These are phyloP conservation scores for Ophiostoma fasciatum DNA, from an alignment of 2,329 filamentous ascomycete genomes.

Conservation along the genomic window DNA sequence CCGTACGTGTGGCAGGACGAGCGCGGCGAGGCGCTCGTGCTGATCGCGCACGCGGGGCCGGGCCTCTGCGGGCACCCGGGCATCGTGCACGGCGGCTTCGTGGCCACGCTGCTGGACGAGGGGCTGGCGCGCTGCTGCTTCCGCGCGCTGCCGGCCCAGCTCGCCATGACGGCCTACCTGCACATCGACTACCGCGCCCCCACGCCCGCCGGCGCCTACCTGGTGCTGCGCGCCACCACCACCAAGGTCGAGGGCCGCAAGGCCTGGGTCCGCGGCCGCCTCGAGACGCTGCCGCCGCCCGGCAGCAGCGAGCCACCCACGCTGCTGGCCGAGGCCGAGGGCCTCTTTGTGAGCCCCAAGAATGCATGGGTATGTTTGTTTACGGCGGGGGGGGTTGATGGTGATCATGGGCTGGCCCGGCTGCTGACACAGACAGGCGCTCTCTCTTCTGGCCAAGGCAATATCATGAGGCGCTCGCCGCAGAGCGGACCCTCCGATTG, in stretches of 20 bases:
- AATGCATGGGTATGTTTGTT: constrained; percentile 50
- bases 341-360: constrained; percentile 78
- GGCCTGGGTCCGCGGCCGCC: constrained; percentile 78
- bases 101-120: constrained; percentile 90
- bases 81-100: constrained; percentile 76
- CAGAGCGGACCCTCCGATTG: no score
- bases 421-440: no score
- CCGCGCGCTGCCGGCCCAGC: constrained; percentile 69
- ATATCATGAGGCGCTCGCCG: no score
- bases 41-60: constrained; percentile 61
- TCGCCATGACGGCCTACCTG: constrained; percentile 75
- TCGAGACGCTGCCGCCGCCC: constrained; percentile 58
- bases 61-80: constrained; percentile 81
- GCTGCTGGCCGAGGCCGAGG: constrained; percentile 68
- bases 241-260: constrained; percentile 82
- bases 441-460: not conserved
- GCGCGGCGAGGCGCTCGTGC: constrained; percentile 52
- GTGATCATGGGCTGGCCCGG: no score
- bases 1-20: constrained; percentile 64
- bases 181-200: constrained; percentile 73
- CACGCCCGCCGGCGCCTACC: constrained; percentile 56
- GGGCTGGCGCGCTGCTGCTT: constrained; percentile 81
- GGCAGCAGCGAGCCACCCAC: constrained; percentile 43
- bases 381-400: not conserved
- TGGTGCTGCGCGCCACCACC: constrained; percentile 67